Conservation (phyloP, 164 flowering plant genomes). For the Berberis vulgaris region DNA sequence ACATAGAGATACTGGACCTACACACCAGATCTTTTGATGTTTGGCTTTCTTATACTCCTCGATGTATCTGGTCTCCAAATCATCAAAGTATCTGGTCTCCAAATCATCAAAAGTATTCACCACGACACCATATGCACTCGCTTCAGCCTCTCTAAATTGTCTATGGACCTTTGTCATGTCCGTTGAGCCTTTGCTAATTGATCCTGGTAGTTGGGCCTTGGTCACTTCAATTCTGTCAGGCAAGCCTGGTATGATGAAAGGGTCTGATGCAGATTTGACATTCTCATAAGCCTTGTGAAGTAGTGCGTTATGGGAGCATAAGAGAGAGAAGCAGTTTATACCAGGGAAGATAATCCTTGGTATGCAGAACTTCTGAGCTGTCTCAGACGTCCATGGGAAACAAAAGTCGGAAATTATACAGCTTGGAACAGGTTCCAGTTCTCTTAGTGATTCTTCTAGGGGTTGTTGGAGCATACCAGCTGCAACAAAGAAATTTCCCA, state of each 20-base stretch:
- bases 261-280: constrained; percentile 15
- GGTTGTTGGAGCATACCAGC: constrained; percentile 21
- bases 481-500: constrained; percentile 23
- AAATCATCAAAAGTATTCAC: constrained; percentile 26
- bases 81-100: constrained; percentile 21
- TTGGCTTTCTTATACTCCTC: constrained; percentile 14
- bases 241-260: constrained; percentile 27
- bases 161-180: not conserved
- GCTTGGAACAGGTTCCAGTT: constrained; percentile 19
- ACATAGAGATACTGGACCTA: constrained; percentile 28
- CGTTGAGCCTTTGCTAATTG: not conserved
- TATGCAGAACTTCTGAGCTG: constrained; percentile 22
- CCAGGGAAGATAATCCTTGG: constrained; percentile 37
- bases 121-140: constrained; percentile 23
- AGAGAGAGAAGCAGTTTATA: constrained; percentile 18
- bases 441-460: constrained; percentile 17
- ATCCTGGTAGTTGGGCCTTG: constrained; percentile 20
- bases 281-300: constrained; percentile 12
- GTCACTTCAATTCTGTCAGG: constrained; percentile 26
- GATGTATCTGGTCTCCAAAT: constrained; percentile 17
- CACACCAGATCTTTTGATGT: constrained; percentile 16
- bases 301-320: constrained; percentile 8
- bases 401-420: constrained; percentile 36
- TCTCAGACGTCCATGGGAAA: constrained; percentile 25
- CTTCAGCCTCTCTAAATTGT: constrained; percentile 24